Evolutionary conservation across 225 moss, liverwort and hornwort genomes (phyloP).

Genomic region (Ulota crispa): DNA sequence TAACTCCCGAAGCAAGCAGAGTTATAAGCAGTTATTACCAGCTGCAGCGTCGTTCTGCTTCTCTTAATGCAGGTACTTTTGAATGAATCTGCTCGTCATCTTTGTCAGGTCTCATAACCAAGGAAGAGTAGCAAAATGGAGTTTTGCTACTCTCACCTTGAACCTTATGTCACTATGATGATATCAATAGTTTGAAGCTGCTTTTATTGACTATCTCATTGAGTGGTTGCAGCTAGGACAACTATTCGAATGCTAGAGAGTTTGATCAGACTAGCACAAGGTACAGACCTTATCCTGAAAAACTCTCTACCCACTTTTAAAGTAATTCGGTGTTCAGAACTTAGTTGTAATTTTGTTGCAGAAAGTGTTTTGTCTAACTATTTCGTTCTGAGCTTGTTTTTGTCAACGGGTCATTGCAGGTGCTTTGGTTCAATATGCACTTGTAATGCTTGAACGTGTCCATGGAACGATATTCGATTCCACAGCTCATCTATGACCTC

Average conservation of each 20-base stretch:
- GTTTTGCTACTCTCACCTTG: not conserved
- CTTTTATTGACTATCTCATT: not conserved
- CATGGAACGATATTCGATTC: constrained; percentile 11
- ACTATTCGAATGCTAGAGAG: constrained; percentile 98
- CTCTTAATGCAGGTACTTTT: constrained; percentile 72
- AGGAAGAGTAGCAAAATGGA: not conserved
- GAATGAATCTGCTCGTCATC: constrained; percentile 2
- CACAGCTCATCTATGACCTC: not conserved
- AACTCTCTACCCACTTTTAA: not conserved
- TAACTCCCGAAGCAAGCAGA: constrained; percentile 79
- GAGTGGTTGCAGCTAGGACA: constrained; percentile 73
- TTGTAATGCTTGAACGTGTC: not conserved
- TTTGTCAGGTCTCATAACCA: constrained; percentile 10
- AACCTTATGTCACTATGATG: not conserved
- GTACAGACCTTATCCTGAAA: constrained; percentile 38
- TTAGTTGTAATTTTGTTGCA: not conserved
- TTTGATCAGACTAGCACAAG: constrained; percentile 97
- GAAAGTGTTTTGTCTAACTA: not conserved
- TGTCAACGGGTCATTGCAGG: constrained; percentile 5
- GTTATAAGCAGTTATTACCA: constrained; percentile 92
- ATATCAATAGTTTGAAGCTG: not conserved
- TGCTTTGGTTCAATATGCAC: constrained; percentile 10
- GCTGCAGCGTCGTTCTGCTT: constrained; percentile 82
- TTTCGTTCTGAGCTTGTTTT: constrained; percentile 10
- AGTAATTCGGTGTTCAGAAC: not conserved